These are phyloP conservation scores for Cercospora brassicicola DNA, from an alignment of 2,329 filamentous ascomycete genomes.

Conservation along the genomic window DNA sequence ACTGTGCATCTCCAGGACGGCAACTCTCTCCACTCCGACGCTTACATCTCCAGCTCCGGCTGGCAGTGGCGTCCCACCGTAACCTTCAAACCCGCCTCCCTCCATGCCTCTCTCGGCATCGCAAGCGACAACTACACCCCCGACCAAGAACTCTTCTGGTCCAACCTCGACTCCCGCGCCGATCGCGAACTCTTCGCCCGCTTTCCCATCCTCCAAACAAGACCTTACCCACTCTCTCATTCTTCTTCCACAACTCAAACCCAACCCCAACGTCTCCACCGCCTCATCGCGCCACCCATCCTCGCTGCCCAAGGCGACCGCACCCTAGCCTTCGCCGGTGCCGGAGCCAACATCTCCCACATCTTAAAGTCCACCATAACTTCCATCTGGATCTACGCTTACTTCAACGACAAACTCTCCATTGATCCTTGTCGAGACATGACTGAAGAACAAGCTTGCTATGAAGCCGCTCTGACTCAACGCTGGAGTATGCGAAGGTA, in stretches of 20 bases:
- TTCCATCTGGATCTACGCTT: constrained; percentile 20
- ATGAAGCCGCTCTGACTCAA: constrained; percentile 10
- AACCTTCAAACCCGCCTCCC: constrained; percentile 13
- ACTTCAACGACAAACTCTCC: constrained; percentile 15
- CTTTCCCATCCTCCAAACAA: constrained; percentile 7
- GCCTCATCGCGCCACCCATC: constrained; percentile 14
- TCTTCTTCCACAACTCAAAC: not conserved
- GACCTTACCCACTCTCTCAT: constrained; percentile 4
- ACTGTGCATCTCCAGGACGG: constrained; percentile 13
- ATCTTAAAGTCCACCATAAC: constrained; percentile 14
- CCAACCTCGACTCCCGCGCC: constrained; percentile 9
- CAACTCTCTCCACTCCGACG: constrained; percentile 9
- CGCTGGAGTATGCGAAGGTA: constrained; percentile 18
- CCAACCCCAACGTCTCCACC: constrained; percentile 19
- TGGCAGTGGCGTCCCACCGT: constrained; percentile 18
- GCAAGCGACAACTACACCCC: constrained; percentile 15
- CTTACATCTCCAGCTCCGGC: constrained; percentile 18
- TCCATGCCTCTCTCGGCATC: constrained; percentile 19
- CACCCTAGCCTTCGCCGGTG: constrained; percentile 13
- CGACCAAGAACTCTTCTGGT: constrained; percentile 13
- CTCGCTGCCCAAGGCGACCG: constrained; percentile 13
- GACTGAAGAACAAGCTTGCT: not conserved
- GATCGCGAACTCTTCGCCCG: constrained; percentile 19
- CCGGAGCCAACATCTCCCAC: constrained; percentile 18
- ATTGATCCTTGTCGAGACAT: constrained; percentile 9